Base-by-base conservation (phyloP, 164 flowering plant genomes). In the Magnolia sinica region DNA sequence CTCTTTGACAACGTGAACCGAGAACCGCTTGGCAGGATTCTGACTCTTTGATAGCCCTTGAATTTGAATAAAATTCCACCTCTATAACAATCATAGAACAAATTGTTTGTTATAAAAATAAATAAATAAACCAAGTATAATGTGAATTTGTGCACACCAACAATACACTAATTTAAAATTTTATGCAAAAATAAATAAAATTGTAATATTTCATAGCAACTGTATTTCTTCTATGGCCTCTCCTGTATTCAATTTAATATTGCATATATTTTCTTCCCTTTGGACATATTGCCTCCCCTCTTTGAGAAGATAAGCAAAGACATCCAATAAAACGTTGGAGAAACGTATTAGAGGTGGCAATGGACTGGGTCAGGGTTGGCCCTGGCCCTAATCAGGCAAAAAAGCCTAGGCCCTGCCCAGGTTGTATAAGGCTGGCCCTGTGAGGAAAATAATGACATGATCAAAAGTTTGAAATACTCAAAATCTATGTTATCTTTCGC, bases 1-100 rank as follows among this genome's bases (percentile, higher is more conserved):
- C 89, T 76, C 77, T 80, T 81, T 82, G 68, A 87, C 83, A 52
- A 82, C 81, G 76, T 87, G 89, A 82, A 84, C 80, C 68, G 73
- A 58, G 76, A 71, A 45, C 18, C 73, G 77, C 72, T 79, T 77
- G 75, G 76, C 58, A 24, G 78, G 52, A 45, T 49, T 7, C 77
- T 78, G 82, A 68, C 74, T 79, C 74, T 81, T 80, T 22, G 70
- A 72, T 20, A 76, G 80, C 81, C 76, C 83, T 73, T 52, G 76
- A 72, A 78, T 59, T 29, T 80, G 79, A 81, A 31, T 37, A 19
- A 63, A 59, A 23, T 79, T 84, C 83, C 85, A 84, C 81, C 59
- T 82, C 89, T 87, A 78, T 50, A 50, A 19, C 45, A 64, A 64
- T 18, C 64, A 69, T 59, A 45, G 29, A 64, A n/a, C 31, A 70